phyloP scores from a whole-genome alignment of 2,329 filamentous ascomycete species.

The Bipolaris oryzae region DNA sequence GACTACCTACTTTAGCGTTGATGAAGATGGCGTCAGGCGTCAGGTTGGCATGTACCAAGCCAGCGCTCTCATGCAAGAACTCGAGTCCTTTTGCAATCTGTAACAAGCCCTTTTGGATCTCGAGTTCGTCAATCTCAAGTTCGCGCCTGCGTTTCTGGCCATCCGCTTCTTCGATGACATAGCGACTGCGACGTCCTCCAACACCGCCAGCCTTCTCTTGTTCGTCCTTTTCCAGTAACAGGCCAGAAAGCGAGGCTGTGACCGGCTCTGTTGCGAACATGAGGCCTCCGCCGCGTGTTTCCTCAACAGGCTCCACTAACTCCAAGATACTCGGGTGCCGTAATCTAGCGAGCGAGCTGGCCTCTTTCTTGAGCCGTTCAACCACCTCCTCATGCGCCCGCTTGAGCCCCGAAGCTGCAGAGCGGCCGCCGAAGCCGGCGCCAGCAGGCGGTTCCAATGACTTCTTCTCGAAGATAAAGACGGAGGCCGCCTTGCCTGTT shows the following conservation, averaged over 20 bases:
- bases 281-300: constrained; percentile 85
- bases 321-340: constrained; percentile 92
- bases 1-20: constrained; percentile 77
- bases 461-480: constrained; percentile 95
- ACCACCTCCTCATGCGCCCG: constrained; percentile 86
- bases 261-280: constrained; percentile 96
- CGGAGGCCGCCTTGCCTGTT: constrained; percentile 83
- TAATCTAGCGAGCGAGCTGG: constrained; percentile 82
- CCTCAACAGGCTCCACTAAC: constrained; percentile 91
- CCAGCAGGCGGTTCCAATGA: constrained; percentile 73
- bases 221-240: constrained; percentile 87
- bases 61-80: constrained; percentile 93
- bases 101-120: constrained; percentile 94
- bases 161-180: constrained; percentile 78
- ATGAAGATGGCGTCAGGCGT: constrained; percentile 93
- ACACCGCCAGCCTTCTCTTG: constrained; percentile 74
- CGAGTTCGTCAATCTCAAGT: constrained; percentile 92
- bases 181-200: constrained; percentile 75
- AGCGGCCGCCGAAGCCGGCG: constrained; percentile 62
- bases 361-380: constrained; percentile 89
- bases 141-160: constrained; percentile 74
- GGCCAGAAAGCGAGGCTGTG: constrained; percentile 80
- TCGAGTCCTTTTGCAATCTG: constrained; percentile 94
- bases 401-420: constrained; percentile 71
- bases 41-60: constrained; percentile 90